Evolutionary conservation across 345 rosid species (phyloP).

Genomic region (Gossypium sturtianum): DNA sequence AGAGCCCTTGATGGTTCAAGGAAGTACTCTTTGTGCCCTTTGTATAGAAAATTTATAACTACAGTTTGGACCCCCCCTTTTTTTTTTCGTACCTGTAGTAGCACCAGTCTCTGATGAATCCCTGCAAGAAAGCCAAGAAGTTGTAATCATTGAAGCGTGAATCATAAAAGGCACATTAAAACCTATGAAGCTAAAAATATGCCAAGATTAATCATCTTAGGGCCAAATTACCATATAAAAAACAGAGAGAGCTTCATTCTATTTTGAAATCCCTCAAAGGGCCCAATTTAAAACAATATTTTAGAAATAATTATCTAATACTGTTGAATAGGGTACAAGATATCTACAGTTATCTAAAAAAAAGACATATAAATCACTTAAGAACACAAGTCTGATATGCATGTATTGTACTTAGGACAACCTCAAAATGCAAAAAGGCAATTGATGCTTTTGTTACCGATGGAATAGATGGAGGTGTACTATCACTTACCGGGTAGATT

Average conservation of each 20-base stretch:
- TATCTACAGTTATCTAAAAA: background rate
- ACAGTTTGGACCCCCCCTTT: background rate
- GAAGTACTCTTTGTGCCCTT: background rate
- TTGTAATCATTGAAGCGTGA: background rate
- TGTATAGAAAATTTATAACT: background rate
- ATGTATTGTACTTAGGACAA: background rate
- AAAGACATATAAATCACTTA: background rate
- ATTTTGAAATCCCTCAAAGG: background rate
- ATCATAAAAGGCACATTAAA: background rate
- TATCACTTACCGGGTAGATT: conserved; percentile 51
- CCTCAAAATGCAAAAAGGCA: conserved; percentile 3
- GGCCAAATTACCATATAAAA: background rate
- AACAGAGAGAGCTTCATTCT: background rate
- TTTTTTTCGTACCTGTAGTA: conserved; percentile 37
- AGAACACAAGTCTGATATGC: background rate
- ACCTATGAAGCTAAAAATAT: background rate
- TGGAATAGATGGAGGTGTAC: background rate
- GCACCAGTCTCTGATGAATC: conserved; percentile 48
- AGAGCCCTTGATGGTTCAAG: background rate
- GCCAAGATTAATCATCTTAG: conserved; percentile 2
- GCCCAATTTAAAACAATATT: background rate
- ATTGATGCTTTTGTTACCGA: background rate
- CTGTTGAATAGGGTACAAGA: background rate
- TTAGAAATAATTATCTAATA: background rate
- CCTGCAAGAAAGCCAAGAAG: conserved; percentile 30